Conservation (phyloP, 1,284 basidiomycete species). For the Trametes pubescens region DNA sequence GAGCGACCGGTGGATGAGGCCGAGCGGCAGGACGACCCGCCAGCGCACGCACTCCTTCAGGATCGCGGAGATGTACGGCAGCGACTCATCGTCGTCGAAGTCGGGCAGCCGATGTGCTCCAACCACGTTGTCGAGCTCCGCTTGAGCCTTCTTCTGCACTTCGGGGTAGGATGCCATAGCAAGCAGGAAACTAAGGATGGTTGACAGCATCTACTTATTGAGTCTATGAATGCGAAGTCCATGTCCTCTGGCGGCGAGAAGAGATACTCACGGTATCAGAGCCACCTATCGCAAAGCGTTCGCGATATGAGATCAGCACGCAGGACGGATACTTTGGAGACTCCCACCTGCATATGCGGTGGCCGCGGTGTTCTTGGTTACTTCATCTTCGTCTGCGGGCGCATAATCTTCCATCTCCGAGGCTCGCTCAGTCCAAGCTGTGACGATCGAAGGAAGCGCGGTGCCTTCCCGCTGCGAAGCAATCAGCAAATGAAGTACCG, state of each 20-base stretch:
- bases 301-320: background rate
- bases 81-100: conserved; percentile 24
- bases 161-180: conserved; percentile 47
- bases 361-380: conserved; percentile 4
- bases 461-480: conserved; percentile 1
- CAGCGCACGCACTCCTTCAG: conserved; percentile 36
- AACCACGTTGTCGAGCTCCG: conserved; percentile 41
- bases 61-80: conserved; percentile 33
- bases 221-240: too few species aligned
- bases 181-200: conserved; percentile 42
- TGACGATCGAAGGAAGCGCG: conserved; percentile 6
- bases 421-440: background rate
- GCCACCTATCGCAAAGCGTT: background rate
- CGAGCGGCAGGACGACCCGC: conserved; percentile 30
- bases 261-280: conserved; percentile 11
- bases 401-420: background rate
- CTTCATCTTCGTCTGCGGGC: background rate
- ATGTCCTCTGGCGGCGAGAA: background rate
- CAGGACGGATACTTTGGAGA: background rate
- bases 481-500: background rate
- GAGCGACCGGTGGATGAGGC: conserved; percentile 11
- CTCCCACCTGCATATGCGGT: conserved; percentile 8
- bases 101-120: conserved; percentile 32
- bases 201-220: conserved; percentile 30
- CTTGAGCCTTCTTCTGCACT: conserved; percentile 40